A percentile compares a stretch with the other conserved stretches of the same genome.
phyloP scores from a whole-genome alignment of 164 flowering plant genomes.

The Tetracentron sinense region DNA sequence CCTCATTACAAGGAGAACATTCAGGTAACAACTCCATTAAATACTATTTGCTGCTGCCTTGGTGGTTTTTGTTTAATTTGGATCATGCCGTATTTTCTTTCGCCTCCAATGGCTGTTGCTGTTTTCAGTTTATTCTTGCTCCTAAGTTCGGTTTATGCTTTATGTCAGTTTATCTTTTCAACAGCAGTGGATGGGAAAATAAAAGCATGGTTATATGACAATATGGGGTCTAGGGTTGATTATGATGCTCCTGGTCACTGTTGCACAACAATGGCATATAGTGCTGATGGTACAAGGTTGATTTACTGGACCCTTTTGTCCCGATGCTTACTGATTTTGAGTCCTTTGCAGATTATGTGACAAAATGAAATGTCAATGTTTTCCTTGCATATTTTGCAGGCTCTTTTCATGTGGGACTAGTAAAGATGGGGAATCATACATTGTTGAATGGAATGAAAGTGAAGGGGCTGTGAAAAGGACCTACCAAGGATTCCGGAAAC shows the following conservation, averaged over 20 bases:
- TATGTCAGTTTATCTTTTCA: slow-evolving; percentile 75
- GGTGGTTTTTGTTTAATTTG: background rate
- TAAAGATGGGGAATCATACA: slow-evolving; percentile 82
- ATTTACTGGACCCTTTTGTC: slow-evolving; percentile 1
- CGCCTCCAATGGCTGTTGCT: background rate
- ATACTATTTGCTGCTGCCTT: background rate
- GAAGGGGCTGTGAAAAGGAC: slow-evolving; percentile 86
- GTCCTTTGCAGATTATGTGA: background rate
- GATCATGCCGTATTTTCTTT: background rate
- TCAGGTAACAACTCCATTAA: slow-evolving; percentile 41
- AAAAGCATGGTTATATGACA: slow-evolving; percentile 92
- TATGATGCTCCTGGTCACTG: slow-evolving; percentile 90
- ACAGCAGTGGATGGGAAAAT: slow-evolving; percentile 91
- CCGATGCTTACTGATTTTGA: background rate
- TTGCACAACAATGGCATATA: slow-evolving; percentile 92
- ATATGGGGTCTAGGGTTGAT: slow-evolving; percentile 81
- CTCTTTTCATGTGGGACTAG: slow-evolving; percentile 90
- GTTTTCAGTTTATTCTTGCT: background rate
- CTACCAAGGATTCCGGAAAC: slow-evolving; percentile 74
- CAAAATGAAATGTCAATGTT: background rate
- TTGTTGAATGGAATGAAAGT: slow-evolving; percentile 96
- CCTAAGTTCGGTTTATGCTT: slow-evolving; percentile 13
- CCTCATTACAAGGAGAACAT: slow-evolving; percentile 87
- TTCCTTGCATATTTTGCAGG: slow-evolving; percentile 30
- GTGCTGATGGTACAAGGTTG: slow-evolving; percentile 89